Evolutionary conservation across 2,329 filamentous ascomycete species (phyloP), one percentile per base, ranked within the genome.

Genomic region (Colletotrichum kahawae): DNA sequence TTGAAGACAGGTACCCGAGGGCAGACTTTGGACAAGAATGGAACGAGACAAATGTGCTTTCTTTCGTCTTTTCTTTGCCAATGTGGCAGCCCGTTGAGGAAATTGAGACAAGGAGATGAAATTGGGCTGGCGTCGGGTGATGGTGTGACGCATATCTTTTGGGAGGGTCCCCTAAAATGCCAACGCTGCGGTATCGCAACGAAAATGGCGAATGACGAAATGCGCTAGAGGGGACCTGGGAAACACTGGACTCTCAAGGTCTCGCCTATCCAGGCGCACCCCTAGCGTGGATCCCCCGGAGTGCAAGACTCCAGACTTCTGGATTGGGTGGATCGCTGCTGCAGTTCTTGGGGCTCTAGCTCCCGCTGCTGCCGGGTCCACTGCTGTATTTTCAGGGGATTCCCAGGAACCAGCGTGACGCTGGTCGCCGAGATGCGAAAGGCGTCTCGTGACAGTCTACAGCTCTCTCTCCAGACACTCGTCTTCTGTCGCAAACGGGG

Each of bases 151-250:
- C 71, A 74, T 51, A 51, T 69, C 60, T 59, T 34, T 21, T 16
- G 48, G 36, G 18, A 65, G 62, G 29, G 33, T 18, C n/a, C n/a
- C 33, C 34, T 31, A 67, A 67, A 67, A 67, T 56, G 64, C 64
- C 36, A 48, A 10, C 34, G 67, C 48, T 72, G 63, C 68, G 69
- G 63, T 67, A 67, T 71, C 68, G 72, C 69, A 75, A 67, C 62
- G 43, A 72, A 75, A 67, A 67, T 63, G 68, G 63, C 63, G 43
- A 73, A 76, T 77, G 76, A 77, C 73, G 76, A 67, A 76, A 76
- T 76, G 60, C 72, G 72, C 70, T 69, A 69, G 43, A 59, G 51
- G 70, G 48, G 21, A 24, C 43, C 38, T 48, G 38, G 43, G 43
- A 51, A 0, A 10, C 43, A 10, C 43, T 51, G 43, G n/a, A n/a